Evolutionary conservation across 179 eudicot genomes (phyloP).

Genomic region (Carnegiea gigantea): DNA sequence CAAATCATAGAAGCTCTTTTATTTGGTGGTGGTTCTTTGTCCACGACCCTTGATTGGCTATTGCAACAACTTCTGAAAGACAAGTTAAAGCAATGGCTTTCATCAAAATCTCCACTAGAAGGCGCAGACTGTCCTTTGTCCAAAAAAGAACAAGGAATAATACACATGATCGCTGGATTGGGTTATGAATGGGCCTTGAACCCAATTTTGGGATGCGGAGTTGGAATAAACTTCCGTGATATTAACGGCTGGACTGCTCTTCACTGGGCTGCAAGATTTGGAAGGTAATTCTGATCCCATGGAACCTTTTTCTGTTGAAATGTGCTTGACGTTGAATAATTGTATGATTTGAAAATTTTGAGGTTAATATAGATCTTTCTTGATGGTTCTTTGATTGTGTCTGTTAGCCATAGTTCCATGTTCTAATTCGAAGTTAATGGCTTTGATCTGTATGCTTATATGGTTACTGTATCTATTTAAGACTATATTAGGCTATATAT

Average conservation of each 20-base stretch:
- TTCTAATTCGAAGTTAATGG: neutral
- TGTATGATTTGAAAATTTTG: neutral
- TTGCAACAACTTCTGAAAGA: conserved; percentile 78
- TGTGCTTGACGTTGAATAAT: neutral
- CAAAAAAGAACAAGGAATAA: conserved; percentile 85
- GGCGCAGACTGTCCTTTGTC: conserved; percentile 49
- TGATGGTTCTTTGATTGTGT: neutral
- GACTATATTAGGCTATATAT: neutral
- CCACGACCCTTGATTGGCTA: conserved; percentile 67
- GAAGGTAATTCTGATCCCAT: conserved; percentile 54
- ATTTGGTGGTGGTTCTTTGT: conserved; percentile 48
- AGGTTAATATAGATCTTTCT: neutral
- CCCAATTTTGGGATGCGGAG: conserved; percentile 68
- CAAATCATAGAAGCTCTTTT: conserved; percentile 57
- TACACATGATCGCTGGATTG: conserved; percentile 87
- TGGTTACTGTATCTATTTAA: neutral
- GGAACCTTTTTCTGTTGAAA: neutral
- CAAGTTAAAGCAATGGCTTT: conserved; percentile 77
- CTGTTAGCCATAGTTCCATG: neutral
- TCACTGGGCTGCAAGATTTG: conserved; percentile 98
- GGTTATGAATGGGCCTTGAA: conserved; percentile 94
- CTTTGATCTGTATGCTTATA: neutral
- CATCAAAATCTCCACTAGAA: conserved; percentile 32
- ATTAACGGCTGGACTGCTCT: conserved; percentile 94
- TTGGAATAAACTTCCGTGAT: conserved; percentile 82